These are phyloP conservation scores for Selenicereus undatus DNA, from an alignment of 148 eudicot species.

Conservation along the genomic window DNA sequence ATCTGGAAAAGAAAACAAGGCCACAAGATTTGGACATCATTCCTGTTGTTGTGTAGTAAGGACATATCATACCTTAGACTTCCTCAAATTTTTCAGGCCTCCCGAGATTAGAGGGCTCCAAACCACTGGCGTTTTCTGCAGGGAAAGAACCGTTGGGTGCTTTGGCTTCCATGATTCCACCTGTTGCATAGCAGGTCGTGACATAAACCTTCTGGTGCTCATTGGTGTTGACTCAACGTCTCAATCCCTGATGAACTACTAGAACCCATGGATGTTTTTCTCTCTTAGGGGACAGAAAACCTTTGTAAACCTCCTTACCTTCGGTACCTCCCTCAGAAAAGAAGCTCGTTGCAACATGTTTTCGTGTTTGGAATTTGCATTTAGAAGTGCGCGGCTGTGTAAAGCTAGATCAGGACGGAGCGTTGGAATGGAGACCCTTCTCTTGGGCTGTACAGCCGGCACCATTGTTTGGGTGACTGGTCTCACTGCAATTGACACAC, in stretches of 20 bases:
- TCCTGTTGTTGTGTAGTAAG: not conserved
- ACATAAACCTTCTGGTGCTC: conserved; percentile 57
- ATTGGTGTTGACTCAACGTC: conserved; percentile 59
- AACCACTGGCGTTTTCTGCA: conserved; percentile 64
- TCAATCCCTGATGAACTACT: not conserved
- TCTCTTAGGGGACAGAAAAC: conserved; percentile 46
- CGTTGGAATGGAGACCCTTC: conserved; percentile 68
- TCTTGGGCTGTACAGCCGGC: conserved; percentile 42
- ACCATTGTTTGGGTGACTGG: conserved; percentile 36
- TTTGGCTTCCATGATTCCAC: conserved; percentile 77
- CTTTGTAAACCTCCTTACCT: conserved; percentile 63
- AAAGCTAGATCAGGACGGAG: conserved; percentile 36
- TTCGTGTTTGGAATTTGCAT: conserved; percentile 32
- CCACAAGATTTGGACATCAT: not conserved
- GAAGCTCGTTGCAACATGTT: conserved; percentile 50
- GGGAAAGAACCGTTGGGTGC: conserved; percentile 78
- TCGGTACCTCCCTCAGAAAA: conserved; percentile 59
- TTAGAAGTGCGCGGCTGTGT: conserved; percentile 32
- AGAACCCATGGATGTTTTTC: conserved; percentile 15
- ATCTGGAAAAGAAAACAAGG: not conserved
- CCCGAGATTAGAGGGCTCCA: conserved; percentile 72
- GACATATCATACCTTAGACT: conserved; percentile 27
- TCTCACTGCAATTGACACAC: conserved; percentile 53
- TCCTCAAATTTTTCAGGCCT: conserved; percentile 45
- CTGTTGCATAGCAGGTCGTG: conserved; percentile 62